Evolutionary conservation across 2,329 filamentous ascomycete species (phyloP), one percentile per base, ranked within the genome.

Genomic region (Neopestalotiopsis clavispora): DNA sequence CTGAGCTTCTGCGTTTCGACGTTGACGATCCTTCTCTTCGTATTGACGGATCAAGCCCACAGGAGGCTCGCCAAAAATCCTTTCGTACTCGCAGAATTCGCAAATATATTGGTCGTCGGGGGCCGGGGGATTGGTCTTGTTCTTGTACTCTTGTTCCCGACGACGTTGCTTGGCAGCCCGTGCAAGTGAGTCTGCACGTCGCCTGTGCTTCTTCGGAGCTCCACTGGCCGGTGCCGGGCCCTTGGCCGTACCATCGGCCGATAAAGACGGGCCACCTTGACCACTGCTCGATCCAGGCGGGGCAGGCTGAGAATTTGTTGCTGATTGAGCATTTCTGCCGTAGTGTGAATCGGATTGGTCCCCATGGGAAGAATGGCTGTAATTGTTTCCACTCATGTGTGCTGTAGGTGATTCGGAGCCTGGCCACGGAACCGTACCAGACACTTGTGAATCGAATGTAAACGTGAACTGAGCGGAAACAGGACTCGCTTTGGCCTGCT

Each of bases 31-130:
- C 79, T 97, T 98, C 78, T 95, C 93, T 81, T 99, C 96, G 77
- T 98, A 99, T 71, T 94, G 90, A 56, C 93, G 89, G 71, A 98
- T 97, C 67, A 99, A 83, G 64, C 94, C 94, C 74, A 89, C 87
- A 0, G 96, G 96, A 2, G 93, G 93, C 66, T 87, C 87, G n/a
- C 95, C 95, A 78, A 97, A 98, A 64, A 99, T 98, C 66, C 90
- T 90, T 81, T 98, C 95, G 78, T 98, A 99, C 80, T 99, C 96
- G 84, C 96, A 99, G 78, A 98, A 98, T 76, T 98, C 94, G 81
- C 96, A 99, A 61, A 98, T 94, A 93, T 95, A 98, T 65, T 94
- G 88, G 70, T 97, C 93, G 72, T 94, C 92, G 1, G 74, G 74
- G 40, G 83, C 82, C 1, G 92, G 92, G 1, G 93, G 92, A 75